A percentile compares a stretch with the other conserved stretches of the same genome.
Evolutionary conservation across 768 basidiomycete genomes (phyloP).

Genomic region (Lyophyllum atratum): DNA sequence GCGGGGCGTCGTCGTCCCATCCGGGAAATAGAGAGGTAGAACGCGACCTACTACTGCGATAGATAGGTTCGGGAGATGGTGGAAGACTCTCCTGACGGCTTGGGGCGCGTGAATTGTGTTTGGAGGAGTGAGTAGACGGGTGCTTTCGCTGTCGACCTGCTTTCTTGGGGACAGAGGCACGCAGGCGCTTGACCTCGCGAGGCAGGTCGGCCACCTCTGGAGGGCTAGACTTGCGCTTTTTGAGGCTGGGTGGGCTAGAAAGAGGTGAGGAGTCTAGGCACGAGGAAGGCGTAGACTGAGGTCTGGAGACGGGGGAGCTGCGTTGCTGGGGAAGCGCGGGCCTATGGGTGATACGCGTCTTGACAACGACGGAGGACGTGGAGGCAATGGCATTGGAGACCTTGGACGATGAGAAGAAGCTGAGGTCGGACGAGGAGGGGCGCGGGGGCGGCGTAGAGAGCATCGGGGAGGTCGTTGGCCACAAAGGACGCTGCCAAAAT

Average conservation of each 20-base stretch:
- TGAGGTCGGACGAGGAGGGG: conserved; percentile 25
- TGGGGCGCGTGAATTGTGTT: conserved; percentile 41
- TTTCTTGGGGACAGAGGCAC: conserved; percentile 21
- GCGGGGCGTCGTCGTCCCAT: conserved; percentile 33
- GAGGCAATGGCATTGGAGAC: conserved; percentile 27
- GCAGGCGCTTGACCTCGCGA: conserved; percentile 42
- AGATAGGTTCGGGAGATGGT: conserved; percentile 58
- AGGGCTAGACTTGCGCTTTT: conserved; percentile 37
- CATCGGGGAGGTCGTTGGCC: conserved; percentile 8
- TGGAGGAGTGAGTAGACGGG: conserved; percentile 33
- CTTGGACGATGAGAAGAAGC: conserved; percentile 36
- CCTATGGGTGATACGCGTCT: conserved; percentile 30
- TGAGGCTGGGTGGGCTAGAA: conserved; percentile 25
- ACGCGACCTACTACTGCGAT: conserved; percentile 60
- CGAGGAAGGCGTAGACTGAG: conserved; percentile 16
- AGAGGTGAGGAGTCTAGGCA: conserved; percentile 29
- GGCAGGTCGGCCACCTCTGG: conserved; percentile 23
- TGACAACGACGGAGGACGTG: conserved; percentile 27
- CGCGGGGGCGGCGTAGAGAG: conserved; percentile 20
- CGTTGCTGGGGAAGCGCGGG: conserved; percentile 21
- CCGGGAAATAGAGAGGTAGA: conserved; percentile 58
- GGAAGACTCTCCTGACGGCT: conserved; percentile 42
- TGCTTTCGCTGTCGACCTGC: conserved; percentile 33
- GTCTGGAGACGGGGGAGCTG: conserved; percentile 7
- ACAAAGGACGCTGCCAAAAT: not conserved